A percentile compares a stretch with the other conserved stretches of the same genome.
Evolutionary conservation across 768 basidiomycete species (phyloP).

Genomic region (Flagelloscypha sp.): DNA sequence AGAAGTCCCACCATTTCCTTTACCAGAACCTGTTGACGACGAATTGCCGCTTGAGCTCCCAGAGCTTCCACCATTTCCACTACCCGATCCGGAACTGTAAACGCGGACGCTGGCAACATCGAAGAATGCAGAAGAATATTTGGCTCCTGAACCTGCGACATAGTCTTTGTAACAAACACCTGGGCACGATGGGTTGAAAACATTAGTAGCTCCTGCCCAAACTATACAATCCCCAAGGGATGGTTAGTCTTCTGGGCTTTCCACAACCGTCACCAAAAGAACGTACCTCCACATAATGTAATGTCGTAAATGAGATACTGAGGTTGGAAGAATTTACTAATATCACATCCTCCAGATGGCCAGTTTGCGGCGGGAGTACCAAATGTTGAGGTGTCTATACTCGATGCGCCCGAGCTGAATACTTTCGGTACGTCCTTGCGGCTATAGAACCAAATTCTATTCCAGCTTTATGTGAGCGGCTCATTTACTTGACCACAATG

Average conservation of each 20-base stretch:
- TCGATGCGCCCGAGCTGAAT: slow-evolving; percentile 37
- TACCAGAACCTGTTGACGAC: no score
- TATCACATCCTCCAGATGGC: slow-evolving; percentile 44
- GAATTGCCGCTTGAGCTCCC: no score
- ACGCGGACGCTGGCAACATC: slow-evolving; percentile 41
- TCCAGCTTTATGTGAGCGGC: no score
- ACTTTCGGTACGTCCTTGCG: slow-evolving; percentile 39
- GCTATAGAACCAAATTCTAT: slow-evolving; percentile 62
- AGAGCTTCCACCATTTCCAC: no score
- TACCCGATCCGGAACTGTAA: slow-evolving; percentile 21
- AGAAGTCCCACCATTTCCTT: no score
- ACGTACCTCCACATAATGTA: slow-evolving; percentile 51
- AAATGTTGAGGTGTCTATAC: slow-evolving; percentile 46
- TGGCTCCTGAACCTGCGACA: slow-evolving; percentile 36
- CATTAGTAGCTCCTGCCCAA: slow-evolving; percentile 29
- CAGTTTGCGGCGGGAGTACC: slow-evolving; percentile 64
- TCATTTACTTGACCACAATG: background rate
- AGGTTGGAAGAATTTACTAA: slow-evolving; percentile 47
- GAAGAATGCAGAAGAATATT: slow-evolving; percentile 45
- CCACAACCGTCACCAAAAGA: slow-evolving; percentile 8
- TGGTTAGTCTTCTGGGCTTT: background rate
- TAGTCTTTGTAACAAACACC: slow-evolving; percentile 46
- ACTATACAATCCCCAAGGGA: no score
- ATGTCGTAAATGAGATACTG: slow-evolving; percentile 65
- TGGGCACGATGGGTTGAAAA: slow-evolving; percentile 39